Conservation (phyloP, 2,329 filamentous ascomycete species). For the Colletotrichum siamense region DNA sequence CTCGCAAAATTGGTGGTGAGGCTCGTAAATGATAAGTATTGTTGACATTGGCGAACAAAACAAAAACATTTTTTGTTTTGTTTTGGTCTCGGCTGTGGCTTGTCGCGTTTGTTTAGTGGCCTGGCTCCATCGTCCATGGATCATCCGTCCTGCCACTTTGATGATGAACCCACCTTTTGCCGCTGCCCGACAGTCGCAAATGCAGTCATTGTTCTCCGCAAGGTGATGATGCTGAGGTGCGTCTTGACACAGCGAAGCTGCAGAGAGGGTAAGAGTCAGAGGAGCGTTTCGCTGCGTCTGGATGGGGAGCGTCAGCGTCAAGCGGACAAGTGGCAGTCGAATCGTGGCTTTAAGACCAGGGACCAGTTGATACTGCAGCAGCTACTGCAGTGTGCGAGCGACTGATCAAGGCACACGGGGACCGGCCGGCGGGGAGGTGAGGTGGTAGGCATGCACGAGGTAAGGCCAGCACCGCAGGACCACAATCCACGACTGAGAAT, state of each 20-base stretch:
- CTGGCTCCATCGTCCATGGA: conserved; percentile 11
- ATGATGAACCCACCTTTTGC: conserved; percentile 10
- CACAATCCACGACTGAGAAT: background rate
- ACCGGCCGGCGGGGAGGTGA: background rate
- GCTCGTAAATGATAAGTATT: background rate
- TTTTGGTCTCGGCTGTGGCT: conserved; percentile 20
- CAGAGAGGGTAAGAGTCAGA: background rate
- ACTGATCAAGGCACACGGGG: conserved; percentile 5
- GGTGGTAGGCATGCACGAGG: background rate
- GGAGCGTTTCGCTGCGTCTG: background rate
- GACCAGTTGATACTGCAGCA: conserved; percentile 5
- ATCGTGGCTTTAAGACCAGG: conserved; percentile 12
- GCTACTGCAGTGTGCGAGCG: conserved; percentile 9
- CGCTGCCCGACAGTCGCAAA: conserved; percentile 2
- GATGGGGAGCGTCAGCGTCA: background rate
- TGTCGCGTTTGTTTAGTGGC: conserved; percentile 22
- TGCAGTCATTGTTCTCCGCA: background rate
- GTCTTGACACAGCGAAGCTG: background rate
- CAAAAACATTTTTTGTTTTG: conserved; percentile 12
- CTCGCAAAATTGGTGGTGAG: background rate
- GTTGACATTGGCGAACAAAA: background rate
- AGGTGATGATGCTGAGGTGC: background rate
- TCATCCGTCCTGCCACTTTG: conserved; percentile 16
- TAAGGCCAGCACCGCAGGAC: background rate
- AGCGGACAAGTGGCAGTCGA: conserved; percentile 18